phyloP scores from a whole-genome alignment of 1,284 basidiomycete species.

The Schizopora paradoxa region DNA sequence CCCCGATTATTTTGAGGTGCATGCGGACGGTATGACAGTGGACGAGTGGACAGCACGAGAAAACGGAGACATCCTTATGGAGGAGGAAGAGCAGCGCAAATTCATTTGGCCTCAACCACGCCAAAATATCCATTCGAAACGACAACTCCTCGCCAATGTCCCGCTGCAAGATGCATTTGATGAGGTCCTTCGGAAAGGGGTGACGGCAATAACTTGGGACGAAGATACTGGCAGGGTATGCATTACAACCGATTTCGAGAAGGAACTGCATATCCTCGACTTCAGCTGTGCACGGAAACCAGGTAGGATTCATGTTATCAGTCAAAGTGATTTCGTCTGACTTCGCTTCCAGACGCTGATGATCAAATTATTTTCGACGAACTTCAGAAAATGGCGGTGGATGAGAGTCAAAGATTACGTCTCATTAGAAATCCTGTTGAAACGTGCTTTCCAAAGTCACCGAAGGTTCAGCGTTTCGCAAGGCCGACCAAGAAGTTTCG shows the following conservation, averaged over 20 bases:
- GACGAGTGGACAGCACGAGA: neutral
- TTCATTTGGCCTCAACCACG: neutral
- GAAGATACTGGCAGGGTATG: slow-evolving; percentile 39
- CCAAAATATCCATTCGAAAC: too few relatives aligned
- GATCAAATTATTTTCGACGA: slow-evolving; percentile 4
- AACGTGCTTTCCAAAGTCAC: too few relatives aligned
- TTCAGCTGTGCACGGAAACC: slow-evolving; percentile 33
- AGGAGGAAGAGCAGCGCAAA: neutral
- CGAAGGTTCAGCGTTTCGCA: too few relatives aligned
- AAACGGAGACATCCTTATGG: neutral
- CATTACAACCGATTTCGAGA: slow-evolving; percentile 28
- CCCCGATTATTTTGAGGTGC: slow-evolving; percentile 17
- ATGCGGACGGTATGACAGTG: slow-evolving; percentile 2
- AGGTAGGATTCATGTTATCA: slow-evolving; percentile 24
- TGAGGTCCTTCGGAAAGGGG: slow-evolving; percentile 22
- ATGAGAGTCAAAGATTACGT: neutral
- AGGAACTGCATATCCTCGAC: slow-evolving; percentile 32
- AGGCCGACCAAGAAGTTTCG: too few relatives aligned
- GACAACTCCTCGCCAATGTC: slow-evolving; percentile 20
- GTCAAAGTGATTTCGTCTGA: neutral
- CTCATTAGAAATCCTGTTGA: too few relatives aligned
- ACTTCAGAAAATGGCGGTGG: neutral
- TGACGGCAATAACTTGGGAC: slow-evolving; percentile 37
- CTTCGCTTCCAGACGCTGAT: too few relatives aligned
- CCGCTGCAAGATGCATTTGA: slow-evolving; percentile 15